These are phyloP conservation scores for Vinca minor DNA, from an alignment of 257 asterid species.

Conservation along the genomic window DNA sequence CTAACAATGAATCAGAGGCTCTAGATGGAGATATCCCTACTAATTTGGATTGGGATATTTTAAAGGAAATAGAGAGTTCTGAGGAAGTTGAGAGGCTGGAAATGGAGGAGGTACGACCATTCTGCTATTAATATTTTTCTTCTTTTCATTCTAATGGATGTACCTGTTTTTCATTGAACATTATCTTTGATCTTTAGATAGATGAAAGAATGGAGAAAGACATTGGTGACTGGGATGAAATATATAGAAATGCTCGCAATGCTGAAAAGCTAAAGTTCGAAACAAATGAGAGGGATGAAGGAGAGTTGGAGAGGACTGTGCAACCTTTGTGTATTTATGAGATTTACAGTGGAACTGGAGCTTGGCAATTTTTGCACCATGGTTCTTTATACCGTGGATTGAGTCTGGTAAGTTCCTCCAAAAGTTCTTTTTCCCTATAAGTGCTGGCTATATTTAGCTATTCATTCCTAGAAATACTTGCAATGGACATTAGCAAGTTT, in stretches of 20 bases:
- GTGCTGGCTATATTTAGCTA: background rate
- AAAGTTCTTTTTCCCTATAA: background rate
- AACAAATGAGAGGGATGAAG: conserved; percentile 92
- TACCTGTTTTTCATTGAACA: conserved; percentile 7
- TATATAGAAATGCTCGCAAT: conserved; percentile 87
- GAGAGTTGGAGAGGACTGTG: conserved; percentile 97
- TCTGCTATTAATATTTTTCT: conserved; percentile 11
- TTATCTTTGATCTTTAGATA: conserved; percentile 43
- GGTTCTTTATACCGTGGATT: conserved; percentile 98
- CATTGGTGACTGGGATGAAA: conserved; percentile 85
- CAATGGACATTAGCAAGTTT: no score
- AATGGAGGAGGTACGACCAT: conserved; percentile 64
- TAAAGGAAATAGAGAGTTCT: conserved; percentile 66
- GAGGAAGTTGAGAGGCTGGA: conserved; percentile 85
- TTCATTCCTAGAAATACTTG: no score
- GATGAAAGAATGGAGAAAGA: conserved; percentile 90
- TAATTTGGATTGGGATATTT: conserved; percentile 65
- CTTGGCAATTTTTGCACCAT: conserved; percentile 96
- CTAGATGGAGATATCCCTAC: conserved; percentile 49
- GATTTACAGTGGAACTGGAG: conserved; percentile 86
- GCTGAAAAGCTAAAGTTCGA: conserved; percentile 88
- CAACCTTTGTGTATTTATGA: conserved; percentile 90
- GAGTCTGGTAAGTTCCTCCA: conserved; percentile 76
- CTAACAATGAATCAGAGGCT: conserved; percentile 34
- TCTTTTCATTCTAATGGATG: background rate